phyloP scores from a whole-genome alignment of 176 grass and related monocot species.

The Oryza meyeriana region DNA sequence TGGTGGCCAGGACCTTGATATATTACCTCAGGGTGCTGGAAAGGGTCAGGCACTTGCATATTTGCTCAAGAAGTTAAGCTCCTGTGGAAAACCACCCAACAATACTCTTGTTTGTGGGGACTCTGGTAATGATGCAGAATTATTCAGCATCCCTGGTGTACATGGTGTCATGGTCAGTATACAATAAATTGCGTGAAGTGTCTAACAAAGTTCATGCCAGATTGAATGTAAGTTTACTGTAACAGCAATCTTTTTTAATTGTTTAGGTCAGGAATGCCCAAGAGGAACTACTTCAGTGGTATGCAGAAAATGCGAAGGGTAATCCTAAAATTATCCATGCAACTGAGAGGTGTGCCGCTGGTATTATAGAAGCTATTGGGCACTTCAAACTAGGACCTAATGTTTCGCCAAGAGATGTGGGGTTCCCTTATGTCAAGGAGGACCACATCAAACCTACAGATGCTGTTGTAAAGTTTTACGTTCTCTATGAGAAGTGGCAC shows the following conservation, averaged over 20 bases:
- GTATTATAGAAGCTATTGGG: constrained; percentile 84
- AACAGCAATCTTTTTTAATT: constrained; percentile 22
- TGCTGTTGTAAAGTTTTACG: constrained; percentile 62
- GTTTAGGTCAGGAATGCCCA: constrained; percentile 78
- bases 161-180: constrained; percentile 84
- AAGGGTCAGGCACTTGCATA: constrained; percentile 94
- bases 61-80: constrained; percentile 77
- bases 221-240: constrained; percentile 5
- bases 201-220: constrained; percentile 10
- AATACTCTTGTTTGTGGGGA: constrained; percentile 89
- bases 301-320: constrained; percentile 56
- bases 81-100: constrained; percentile 59
- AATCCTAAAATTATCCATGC: constrained; percentile 73
- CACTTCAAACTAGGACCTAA: constrained; percentile 72
- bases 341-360: constrained; percentile 70
- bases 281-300: constrained; percentile 79
- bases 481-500: constrained; percentile 77
- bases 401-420: constrained; percentile 65
- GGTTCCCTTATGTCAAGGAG: constrained; percentile 51
- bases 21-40: constrained; percentile 80
- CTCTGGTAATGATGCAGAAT: constrained; percentile 87
- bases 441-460: constrained; percentile 43
- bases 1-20: constrained; percentile 78
- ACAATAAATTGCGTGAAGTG: not conserved
- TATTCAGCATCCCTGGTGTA: constrained; percentile 78